These are phyloP conservation scores for Chytriomyces confervae DNA, from an alignment of 192 early-diverging fungal species.

Conservation along the genomic window DNA sequence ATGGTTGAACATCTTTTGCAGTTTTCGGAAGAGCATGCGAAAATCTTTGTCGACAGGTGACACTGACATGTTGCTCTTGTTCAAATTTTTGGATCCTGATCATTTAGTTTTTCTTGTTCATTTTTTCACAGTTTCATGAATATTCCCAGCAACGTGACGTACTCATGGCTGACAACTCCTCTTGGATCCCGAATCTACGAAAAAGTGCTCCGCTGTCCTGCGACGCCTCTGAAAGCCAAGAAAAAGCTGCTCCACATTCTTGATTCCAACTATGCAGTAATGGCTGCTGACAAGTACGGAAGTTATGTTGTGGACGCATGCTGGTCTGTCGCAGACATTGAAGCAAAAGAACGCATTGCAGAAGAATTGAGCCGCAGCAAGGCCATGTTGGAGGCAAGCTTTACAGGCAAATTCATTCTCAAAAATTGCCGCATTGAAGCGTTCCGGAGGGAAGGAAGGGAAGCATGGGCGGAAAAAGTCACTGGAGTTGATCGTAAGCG, in stretches of 20 bases:
- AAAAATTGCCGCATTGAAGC: slow-evolving; percentile 79
- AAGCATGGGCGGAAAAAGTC: slow-evolving; percentile 79
- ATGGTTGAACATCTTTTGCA: slow-evolving; percentile 69
- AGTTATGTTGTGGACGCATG: slow-evolving; percentile 80
- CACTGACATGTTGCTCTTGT: neutral
- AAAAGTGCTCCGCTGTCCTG: slow-evolving; percentile 62
- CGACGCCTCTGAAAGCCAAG: slow-evolving; percentile 67
- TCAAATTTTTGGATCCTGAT: neutral
- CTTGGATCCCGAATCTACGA: slow-evolving; percentile 79
- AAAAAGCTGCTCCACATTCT: slow-evolving; percentile 68
- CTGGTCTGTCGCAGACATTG: slow-evolving; percentile 75
- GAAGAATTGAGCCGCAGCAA: slow-evolving; percentile 66
- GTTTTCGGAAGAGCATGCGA: slow-evolving; percentile 65
- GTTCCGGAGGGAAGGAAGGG: slow-evolving; percentile 70
- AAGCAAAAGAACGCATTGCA: slow-evolving; percentile 77
- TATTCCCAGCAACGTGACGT: slow-evolving; percentile 51
- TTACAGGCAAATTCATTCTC: slow-evolving; percentile 75
- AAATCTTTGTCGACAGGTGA: slow-evolving; percentile 57
- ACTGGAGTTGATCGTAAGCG: slow-evolving; percentile 73
- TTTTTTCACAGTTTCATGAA: slow-evolving; percentile 59
- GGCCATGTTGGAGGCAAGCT: slow-evolving; percentile 61
- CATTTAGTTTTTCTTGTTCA: neutral
- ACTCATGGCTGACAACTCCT: slow-evolving; percentile 68
- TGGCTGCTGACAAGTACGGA: slow-evolving; percentile 77
- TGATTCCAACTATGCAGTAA: slow-evolving; percentile 58